Conservation (phyloP, 352 stramenopile genomes). For the Peronosclerospora sorghi region DNA sequence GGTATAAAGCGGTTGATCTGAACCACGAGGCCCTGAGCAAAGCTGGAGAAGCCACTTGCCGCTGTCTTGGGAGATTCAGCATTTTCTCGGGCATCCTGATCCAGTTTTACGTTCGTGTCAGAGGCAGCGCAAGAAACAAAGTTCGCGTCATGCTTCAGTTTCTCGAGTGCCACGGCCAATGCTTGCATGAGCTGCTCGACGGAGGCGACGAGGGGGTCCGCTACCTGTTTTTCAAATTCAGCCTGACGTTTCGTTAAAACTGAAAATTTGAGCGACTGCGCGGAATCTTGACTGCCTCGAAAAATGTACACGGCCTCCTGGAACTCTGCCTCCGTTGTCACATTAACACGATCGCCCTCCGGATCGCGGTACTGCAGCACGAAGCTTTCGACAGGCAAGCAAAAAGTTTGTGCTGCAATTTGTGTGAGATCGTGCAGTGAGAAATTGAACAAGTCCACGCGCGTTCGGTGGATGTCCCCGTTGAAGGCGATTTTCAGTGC, state of each 20-base stretch:
- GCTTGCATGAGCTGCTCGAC: constrained; percentile 47
- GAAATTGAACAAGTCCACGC: constrained; percentile 49
- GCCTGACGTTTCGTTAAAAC: constrained; percentile 30
- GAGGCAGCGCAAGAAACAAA: constrained; percentile 7
- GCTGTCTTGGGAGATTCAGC: constrained; percentile 31
- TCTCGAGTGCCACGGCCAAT: constrained; percentile 38
- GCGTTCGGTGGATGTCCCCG: constrained; percentile 65
- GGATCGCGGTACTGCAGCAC: constrained; percentile 62
- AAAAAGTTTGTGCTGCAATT: constrained; percentile 52
- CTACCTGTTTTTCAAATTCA: constrained; percentile 36
- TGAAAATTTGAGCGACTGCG: constrained; percentile 63
- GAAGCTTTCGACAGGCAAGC: constrained; percentile 32
- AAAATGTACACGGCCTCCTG: constrained; percentile 48
- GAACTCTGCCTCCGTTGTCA: constrained; percentile 53
- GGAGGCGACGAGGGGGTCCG: constrained; percentile 44
- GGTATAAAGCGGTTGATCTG: constrained; percentile 55
- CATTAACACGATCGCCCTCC: constrained; percentile 53
- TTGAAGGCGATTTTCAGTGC: constrained; percentile 70
- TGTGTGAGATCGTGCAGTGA: constrained; percentile 33
- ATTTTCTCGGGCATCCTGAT: constrained; percentile 16
- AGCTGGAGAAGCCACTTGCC: constrained; percentile 46
- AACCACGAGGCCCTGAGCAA: constrained; percentile 50
- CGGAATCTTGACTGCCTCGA: constrained; percentile 18
- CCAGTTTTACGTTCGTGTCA: constrained; percentile 1
- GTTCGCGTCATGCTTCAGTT: constrained; percentile 35